These are phyloP conservation scores for Cyclotella cryptica DNA, from an alignment of 108 stramenopile genomes.

Conservation along the genomic window DNA sequence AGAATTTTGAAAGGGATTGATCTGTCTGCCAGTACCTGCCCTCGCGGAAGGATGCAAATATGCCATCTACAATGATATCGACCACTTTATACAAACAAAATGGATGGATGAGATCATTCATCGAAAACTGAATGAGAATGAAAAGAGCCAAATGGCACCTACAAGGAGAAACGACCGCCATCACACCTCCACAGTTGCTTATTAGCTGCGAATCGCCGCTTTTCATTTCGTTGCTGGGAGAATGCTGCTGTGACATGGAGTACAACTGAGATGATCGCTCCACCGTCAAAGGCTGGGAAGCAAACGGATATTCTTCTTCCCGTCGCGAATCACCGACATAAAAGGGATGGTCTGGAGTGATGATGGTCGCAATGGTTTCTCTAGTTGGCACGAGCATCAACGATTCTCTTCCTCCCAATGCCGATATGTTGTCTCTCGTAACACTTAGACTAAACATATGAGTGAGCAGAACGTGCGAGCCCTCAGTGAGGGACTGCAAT, in stretches of 20 bases:
- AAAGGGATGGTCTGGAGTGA: conserved; percentile 47
- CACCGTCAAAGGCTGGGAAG: conserved; percentile 27
- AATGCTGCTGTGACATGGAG: conserved; percentile 40
- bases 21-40: conserved; percentile 42
- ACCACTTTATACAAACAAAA: conserved; percentile 11
- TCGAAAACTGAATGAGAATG: background rate
- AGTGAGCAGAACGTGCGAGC: conserved; percentile 37
- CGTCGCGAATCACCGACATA: conserved; percentile 12
- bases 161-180: conserved; percentile 41
- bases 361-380: conserved; percentile 35
- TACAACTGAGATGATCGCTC: conserved; percentile 37
- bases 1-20: conserved; percentile 35
- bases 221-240: background rate
- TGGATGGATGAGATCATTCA: background rate
- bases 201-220: conserved; percentile 12
- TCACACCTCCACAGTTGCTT: conserved; percentile 25
- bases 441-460: conserved; percentile 28
- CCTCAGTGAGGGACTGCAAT: conserved; percentile 46
- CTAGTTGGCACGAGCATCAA: conserved; percentile 41
- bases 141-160: background rate
- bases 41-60: conserved; percentile 37
- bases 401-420: conserved; percentile 30
- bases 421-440: background rate
- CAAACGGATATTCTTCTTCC: conserved; percentile 7
- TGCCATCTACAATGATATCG: conserved; percentile 48